Conservation (phyloP, 2,329 filamentous ascomycete species). For the Exophiala bonariae region DNA sequence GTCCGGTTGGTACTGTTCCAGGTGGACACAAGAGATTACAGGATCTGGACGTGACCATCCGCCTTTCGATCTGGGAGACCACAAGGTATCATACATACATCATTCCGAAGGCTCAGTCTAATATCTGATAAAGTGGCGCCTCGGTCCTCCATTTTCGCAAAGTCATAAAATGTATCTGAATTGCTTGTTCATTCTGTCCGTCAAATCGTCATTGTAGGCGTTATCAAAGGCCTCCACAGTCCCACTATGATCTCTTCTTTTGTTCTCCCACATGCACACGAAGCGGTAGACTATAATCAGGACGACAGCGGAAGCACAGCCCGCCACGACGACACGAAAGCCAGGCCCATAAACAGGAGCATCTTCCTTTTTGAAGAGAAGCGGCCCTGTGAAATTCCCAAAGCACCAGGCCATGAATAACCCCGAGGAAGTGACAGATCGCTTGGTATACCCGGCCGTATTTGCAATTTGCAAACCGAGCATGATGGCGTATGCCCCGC, state of each 20-base stretch:
- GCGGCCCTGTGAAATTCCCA: conserved; percentile 31
- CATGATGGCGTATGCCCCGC: conserved; percentile 51
- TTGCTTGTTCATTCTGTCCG: conserved; percentile 25
- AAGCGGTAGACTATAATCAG: not conserved
- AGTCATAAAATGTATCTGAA: conserved; percentile 18
- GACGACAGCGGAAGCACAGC: not conserved
- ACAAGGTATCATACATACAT: too few species aligned
- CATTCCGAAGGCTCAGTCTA: too few species aligned
- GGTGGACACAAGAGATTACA: too few species aligned
- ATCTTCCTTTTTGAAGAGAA: not conserved
- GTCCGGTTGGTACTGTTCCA: too few species aligned
- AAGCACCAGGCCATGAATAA: conserved; percentile 27
- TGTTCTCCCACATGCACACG: not conserved
- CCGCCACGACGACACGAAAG: not conserved
- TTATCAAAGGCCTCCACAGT: not conserved
- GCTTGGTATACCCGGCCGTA: conserved; percentile 29
- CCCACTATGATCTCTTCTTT: not conserved
- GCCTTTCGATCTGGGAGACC: too few species aligned
- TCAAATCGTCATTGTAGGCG: not conserved
- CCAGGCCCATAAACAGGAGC: not conserved
- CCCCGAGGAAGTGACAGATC: conserved; percentile 20
- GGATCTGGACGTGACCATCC: too few species aligned
- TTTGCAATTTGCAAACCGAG: conserved; percentile 49
- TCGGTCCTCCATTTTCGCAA: too few species aligned
- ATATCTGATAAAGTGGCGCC: too few species aligned